These are phyloP conservation scores for Pisolithus sp. DNA, from an alignment of 768 basidiomycete genomes.

Conservation along the genomic window DNA sequence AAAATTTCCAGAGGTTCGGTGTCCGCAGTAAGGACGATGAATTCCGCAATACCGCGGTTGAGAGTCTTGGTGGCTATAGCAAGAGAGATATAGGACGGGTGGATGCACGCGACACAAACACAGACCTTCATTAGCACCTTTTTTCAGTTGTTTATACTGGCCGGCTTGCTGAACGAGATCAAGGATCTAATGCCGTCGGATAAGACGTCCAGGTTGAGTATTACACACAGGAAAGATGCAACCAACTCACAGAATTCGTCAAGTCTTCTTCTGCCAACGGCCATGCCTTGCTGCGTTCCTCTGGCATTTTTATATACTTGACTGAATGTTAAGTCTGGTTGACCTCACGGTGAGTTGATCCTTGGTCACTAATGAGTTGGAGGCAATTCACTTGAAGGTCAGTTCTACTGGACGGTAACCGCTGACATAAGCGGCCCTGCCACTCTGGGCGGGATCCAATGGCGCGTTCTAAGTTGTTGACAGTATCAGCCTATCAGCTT, in stretches of 20 bases:
- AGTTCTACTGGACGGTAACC: neutral
- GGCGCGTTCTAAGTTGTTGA: no score
- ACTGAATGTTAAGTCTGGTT: slow-evolving; percentile 12
- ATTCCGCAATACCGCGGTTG: slow-evolving; percentile 96
- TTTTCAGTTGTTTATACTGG: slow-evolving; percentile 98
- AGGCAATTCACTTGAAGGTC: neutral
- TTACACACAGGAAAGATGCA: neutral
- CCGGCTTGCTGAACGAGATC: slow-evolving; percentile 92
- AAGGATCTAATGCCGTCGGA: slow-evolving; percentile 59
- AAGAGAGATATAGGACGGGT: slow-evolving; percentile 2
- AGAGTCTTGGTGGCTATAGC: slow-evolving; percentile 88
- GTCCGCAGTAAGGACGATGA: slow-evolving; percentile 93
- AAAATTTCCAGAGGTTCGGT: slow-evolving; percentile 98
- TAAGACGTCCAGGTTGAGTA: neutral
- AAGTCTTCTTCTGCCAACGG: slow-evolving; percentile 79
- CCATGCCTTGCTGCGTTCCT: slow-evolving; percentile 76
- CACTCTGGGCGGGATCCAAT: no score
- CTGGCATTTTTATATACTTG: slow-evolving; percentile 45
- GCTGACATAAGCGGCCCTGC: slow-evolving; percentile 14
- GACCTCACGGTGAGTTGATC: slow-evolving; percentile 85
- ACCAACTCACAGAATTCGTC: slow-evolving; percentile 73
- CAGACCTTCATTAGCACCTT: slow-evolving; percentile 96
- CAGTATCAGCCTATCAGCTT: no score
- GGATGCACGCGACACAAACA: slow-evolving; percentile 1
- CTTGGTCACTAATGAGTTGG: slow-evolving; percentile 54